These are phyloP conservation scores for Camellia sinensis DNA, from an alignment of 148 eudicot genomes.

Conservation along the genomic window DNA sequence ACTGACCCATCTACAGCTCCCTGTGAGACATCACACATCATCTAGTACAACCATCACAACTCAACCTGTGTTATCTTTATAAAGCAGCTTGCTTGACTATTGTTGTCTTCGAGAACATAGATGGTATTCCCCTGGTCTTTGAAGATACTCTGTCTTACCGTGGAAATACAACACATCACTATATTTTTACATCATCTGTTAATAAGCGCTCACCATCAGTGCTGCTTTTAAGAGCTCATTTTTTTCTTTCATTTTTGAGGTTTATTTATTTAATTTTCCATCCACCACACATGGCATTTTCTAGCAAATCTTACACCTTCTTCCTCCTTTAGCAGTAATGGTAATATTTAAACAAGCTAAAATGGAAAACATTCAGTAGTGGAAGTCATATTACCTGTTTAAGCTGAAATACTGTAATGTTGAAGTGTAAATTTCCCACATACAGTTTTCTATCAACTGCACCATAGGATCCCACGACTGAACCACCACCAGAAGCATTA, in stretches of 20 bases:
- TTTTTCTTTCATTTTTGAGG: background rate
- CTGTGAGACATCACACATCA: no score
- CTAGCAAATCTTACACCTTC: background rate
- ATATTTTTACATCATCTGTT: no score
- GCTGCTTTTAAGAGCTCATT: no score
- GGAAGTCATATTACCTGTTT: conserved; percentile 30
- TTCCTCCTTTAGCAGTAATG: background rate
- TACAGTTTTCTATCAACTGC: conserved; percentile 94
- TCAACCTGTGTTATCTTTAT: no score
- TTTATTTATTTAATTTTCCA: background rate
- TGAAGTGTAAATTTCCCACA: conserved; percentile 94
- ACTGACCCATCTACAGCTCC: background rate
- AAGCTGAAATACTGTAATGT: conserved; percentile 87
- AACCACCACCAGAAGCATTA: conserved; percentile 54
- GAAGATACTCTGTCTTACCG: no score
- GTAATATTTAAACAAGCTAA: background rate
- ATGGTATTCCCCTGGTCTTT: no score
- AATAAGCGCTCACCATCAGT: no score
- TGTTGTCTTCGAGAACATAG: no score
- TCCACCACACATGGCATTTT: background rate
- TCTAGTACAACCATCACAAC: no score
- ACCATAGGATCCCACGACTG: conserved; percentile 84
- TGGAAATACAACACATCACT: no score
- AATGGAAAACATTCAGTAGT: background rate
- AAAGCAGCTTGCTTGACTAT: no score